Evolutionary conservation across 352 stramenopile genomes (phyloP).

Genomic region (Elongisporangium undulatum): DNA sequence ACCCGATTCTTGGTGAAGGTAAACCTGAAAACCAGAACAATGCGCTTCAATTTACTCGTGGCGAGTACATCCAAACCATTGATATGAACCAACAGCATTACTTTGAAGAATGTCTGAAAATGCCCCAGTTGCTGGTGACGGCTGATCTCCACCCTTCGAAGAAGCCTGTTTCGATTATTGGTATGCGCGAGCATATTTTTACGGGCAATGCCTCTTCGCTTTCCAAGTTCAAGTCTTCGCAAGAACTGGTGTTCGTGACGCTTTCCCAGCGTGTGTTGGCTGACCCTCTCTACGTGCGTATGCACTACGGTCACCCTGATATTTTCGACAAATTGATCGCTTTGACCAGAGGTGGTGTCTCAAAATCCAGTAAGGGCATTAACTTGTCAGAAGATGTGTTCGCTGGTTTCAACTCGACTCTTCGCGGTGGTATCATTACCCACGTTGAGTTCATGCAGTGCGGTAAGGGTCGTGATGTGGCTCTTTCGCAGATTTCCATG

Average conservation of each 20-base stretch:
- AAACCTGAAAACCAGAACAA: constrained; percentile 90
- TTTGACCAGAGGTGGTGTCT: constrained; percentile 65
- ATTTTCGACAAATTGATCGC: constrained; percentile 79
- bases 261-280: constrained; percentile 71
- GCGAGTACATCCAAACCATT: constrained; percentile 86
- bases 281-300: constrained; percentile 68
- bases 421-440: constrained; percentile 62
- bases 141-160: constrained; percentile 61
- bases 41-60: constrained; percentile 79
- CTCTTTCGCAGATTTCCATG: constrained; percentile 76
- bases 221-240: constrained; percentile 79
- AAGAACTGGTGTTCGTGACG: constrained; percentile 79
- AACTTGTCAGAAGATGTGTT: constrained; percentile 84
- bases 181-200: constrained; percentile 84
- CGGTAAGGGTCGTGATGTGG: constrained; percentile 77
- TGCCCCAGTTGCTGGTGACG: constrained; percentile 67
- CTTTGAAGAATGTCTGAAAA: constrained; percentile 87
- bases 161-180: constrained; percentile 74
- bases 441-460: constrained; percentile 82
- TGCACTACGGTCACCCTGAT: constrained; percentile 83
- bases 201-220: constrained; percentile 73
- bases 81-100: constrained; percentile 91
- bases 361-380: constrained; percentile 75
- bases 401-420: constrained; percentile 65
- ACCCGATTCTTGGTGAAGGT: constrained; percentile 81